These are phyloP conservation scores for Chloranthus sessilifolius DNA, from an alignment of 164 flowering plant genomes.

Conservation along the genomic window DNA sequence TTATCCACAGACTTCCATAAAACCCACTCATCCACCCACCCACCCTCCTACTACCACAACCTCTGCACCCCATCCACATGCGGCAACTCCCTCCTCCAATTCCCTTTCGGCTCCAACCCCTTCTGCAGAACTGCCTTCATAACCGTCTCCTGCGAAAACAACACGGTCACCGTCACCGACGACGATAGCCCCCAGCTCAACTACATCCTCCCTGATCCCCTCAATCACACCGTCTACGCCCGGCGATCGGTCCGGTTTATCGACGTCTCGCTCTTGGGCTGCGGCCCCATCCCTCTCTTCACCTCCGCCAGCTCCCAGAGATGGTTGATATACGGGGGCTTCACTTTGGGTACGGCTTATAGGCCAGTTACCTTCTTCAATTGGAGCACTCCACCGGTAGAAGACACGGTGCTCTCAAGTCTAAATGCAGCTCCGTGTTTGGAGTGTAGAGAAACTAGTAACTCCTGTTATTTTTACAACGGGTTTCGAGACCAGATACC, in stretches of 20 bases:
- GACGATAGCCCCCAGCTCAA: not conserved
- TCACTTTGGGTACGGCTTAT: not conserved
- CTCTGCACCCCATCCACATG: constrained; percentile 5
- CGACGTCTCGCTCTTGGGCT: constrained; percentile 2
- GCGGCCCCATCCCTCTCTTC: not conserved
- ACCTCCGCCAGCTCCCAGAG: not conserved
- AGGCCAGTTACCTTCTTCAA: constrained; percentile 5
- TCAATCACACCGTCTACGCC: not conserved
- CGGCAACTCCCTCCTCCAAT: constrained; percentile 1
- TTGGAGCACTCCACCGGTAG: not conserved
- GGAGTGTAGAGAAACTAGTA: not conserved
- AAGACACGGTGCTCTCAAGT: not conserved
- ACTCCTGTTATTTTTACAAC: not conserved
- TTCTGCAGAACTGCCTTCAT: not conserved
- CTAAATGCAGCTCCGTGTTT: not conserved
- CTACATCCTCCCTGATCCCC: not conserved
- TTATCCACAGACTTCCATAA: too few species aligned
- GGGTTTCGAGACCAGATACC: not conserved
- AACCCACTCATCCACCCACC: too few species aligned
- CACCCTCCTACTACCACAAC: constrained; percentile 7
- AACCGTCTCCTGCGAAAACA: constrained; percentile 1
- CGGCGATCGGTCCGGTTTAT: not conserved
- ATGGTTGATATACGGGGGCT: not conserved
- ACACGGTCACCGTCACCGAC: constrained; percentile 4
- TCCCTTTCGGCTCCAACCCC: not conserved